Evolutionary conservation across 140 eudicot genomes (phyloP).

Genomic region (Bidens hawaiensis): DNA sequence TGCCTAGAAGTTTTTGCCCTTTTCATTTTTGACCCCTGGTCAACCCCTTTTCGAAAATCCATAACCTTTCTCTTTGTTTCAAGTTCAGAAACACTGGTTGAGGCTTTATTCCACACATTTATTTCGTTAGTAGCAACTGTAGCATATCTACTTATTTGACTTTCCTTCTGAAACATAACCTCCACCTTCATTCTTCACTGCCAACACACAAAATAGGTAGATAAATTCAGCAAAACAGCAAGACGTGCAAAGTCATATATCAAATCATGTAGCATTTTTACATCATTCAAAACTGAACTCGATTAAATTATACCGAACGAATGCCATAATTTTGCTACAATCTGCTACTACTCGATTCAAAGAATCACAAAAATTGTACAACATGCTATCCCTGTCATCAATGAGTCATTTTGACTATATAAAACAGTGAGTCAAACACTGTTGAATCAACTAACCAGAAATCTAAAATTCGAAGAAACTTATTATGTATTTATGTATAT

Average conservation of each 20-base stretch:
- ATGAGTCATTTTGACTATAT: background rate
- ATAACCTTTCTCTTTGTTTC: conserved; percentile 37
- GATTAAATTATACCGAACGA: background rate
- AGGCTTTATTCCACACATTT: conserved; percentile 16
- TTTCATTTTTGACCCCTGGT: conserved; percentile 21
- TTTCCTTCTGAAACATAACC: conserved; percentile 34
- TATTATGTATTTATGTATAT: too few species aligned
- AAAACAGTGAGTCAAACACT: background rate
- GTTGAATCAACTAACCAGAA: background rate
- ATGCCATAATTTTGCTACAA: background rate
- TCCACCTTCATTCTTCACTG: conserved; percentile 44
- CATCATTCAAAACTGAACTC: background rate
- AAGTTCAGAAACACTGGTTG: conserved; percentile 7
- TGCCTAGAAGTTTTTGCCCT: conserved; percentile 17
- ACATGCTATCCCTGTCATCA: background rate
- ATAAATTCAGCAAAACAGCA: background rate
- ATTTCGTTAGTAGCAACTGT: conserved; percentile 14
- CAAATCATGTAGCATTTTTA: background rate
- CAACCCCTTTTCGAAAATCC: conserved; percentile 11
- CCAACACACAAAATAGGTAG: conserved; percentile 4
- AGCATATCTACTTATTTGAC: conserved; percentile 23
- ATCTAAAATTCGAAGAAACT: too few species aligned
- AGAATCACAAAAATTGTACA: background rate
- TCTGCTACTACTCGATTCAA: too few species aligned
- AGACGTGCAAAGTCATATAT: background rate